Evolutionary conservation across 108 stramenopile genomes (phyloP).

Genomic region (Skeletonema potamos): DNA sequence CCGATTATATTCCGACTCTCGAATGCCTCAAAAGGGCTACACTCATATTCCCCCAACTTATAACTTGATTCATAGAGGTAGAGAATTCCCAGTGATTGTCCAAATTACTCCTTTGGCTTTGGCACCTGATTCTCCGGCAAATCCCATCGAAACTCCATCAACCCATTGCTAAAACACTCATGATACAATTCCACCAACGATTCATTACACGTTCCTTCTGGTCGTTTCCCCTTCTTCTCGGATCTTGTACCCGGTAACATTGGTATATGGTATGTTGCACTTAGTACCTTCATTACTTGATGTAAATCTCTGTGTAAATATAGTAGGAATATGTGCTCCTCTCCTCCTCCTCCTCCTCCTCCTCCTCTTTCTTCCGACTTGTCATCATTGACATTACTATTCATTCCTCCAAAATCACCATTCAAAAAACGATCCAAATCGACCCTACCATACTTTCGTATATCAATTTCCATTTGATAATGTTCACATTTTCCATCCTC

Average conservation of each 20-base stretch:
- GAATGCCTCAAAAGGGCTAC: too few relatives aligned
- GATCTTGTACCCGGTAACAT: constrained; percentile 22
- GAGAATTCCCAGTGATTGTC: too few relatives aligned
- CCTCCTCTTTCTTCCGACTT: neutral
- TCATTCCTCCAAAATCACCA: constrained; percentile 8
- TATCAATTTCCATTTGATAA: constrained; percentile 33
- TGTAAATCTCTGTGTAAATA: constrained; percentile 33
- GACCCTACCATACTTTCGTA: constrained; percentile 25
- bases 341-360: neutral
- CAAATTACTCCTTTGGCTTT: too few relatives aligned
- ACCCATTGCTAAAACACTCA: constrained; percentile 31
- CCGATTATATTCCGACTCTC: too few relatives aligned
- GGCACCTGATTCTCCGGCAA: neutral
- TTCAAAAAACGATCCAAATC: constrained; percentile 23
- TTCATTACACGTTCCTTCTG: constrained; percentile 35
- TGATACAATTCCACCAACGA: constrained; percentile 28
- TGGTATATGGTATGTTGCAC: constrained; percentile 17
- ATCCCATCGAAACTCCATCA: constrained; percentile 28
- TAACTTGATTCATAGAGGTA: too few relatives aligned
- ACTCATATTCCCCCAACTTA: too few relatives aligned
- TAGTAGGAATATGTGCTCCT: constrained; percentile 24
- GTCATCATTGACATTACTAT: too few relatives aligned
- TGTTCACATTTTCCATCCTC: constrained; percentile 1
- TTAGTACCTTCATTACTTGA: constrained; percentile 8
- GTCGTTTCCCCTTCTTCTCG: constrained; percentile 9